These are phyloP conservation scores for Astragalus glycyphyllos DNA, from an alignment of 306 rosid genomes.

Conservation along the genomic window DNA sequence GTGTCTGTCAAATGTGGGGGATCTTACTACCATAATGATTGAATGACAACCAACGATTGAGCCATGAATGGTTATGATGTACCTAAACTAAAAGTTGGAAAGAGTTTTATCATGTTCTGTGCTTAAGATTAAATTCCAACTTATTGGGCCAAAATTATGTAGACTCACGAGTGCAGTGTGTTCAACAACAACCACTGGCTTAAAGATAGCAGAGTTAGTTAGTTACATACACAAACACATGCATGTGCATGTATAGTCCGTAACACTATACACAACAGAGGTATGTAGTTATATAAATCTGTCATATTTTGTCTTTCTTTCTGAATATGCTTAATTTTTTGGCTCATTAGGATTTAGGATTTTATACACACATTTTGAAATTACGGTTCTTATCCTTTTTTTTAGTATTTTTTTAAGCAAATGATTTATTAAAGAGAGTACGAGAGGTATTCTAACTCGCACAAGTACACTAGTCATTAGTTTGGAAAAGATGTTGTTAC, in stretches of 20 bases:
- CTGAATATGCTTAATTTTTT: too few species aligned
- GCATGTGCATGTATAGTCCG: background rate
- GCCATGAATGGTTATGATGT: background rate
- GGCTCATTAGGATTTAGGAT: too few species aligned
- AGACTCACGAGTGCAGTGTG: background rate
- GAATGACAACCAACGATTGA: background rate
- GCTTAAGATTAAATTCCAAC: background rate
- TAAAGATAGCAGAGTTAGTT: background rate
- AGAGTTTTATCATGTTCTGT: background rate
- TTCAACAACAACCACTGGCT: background rate
- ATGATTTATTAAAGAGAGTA: too few species aligned
- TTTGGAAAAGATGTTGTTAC: too few species aligned
- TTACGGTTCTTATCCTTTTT: too few species aligned
- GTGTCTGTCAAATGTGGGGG: background rate
- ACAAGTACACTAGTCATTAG: too few species aligned
- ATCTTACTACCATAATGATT: background rate
- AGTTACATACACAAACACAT: background rate
- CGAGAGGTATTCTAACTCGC: too few species aligned
- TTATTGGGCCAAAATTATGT: slow-evolving; percentile 18
- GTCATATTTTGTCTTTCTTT: too few species aligned
- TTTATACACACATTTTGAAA: too few species aligned
- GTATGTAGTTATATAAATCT: too few species aligned
- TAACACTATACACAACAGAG: too few species aligned
- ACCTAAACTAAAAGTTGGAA: slow-evolving; percentile 4
- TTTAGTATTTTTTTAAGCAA: too few species aligned